A percentile compares a stretch with the other conserved stretches of the same genome.
phyloP scores from a whole-genome alignment of 345 rosid genomes.

The Hibiscus syriacus region DNA sequence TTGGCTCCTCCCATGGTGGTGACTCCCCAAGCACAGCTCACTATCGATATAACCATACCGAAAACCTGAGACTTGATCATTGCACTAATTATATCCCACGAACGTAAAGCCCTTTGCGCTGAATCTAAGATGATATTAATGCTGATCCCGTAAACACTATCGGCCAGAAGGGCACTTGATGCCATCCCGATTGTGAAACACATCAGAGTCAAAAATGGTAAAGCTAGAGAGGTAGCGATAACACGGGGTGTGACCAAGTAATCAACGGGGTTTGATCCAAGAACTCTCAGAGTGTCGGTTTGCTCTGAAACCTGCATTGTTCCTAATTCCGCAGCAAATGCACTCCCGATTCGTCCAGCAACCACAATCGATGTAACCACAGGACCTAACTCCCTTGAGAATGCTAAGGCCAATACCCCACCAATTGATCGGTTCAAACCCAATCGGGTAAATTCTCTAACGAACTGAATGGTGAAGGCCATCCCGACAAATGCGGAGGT shows the following conservation, averaged over 20 bases:
- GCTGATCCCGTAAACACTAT: not conserved
- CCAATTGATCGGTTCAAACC: slow-evolving; percentile 70
- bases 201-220: not conserved
- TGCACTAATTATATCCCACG: slow-evolving; percentile 43
- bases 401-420: slow-evolving; percentile 73
- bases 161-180: not conserved
- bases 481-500: slow-evolving; percentile 75
- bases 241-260: slow-evolving; percentile 69
- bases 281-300: slow-evolving; percentile 62
- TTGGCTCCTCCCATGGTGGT: slow-evolving; percentile 35
- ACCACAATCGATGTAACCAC: slow-evolving; percentile 70
- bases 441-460: slow-evolving; percentile 65
- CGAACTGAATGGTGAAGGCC: slow-evolving; percentile 84
- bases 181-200: not conserved
- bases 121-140: not conserved
- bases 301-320: slow-evolving; percentile 78
- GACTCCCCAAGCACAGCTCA: slow-evolving; percentile 82
- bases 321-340: slow-evolving; percentile 2
- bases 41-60: slow-evolving; percentile 62
- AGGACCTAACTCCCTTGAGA: slow-evolving; percentile 75
- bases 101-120: not conserved
- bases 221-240: slow-evolving; percentile 50
- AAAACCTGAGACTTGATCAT: slow-evolving; percentile 80
- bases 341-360: slow-evolving; percentile 38
- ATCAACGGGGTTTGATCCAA: slow-evolving; percentile 64